Base-by-base conservation (phyloP, 1,284 basidiomycete species). In the Schizophyllum amplum region DNA sequence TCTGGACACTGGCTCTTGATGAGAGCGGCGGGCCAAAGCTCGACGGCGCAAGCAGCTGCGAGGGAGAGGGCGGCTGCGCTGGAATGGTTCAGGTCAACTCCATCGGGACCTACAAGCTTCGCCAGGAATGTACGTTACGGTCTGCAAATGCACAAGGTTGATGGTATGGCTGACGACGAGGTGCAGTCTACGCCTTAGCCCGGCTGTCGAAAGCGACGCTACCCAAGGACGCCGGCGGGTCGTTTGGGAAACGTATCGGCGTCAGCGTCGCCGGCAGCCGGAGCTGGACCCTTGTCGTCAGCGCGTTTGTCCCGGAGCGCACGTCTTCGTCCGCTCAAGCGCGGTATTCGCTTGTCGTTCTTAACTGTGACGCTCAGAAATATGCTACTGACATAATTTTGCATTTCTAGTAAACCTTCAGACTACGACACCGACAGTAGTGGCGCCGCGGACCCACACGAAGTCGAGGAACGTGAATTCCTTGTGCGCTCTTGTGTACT, bases 1-100 rank as follows among this genome's bases (percentile, higher is more conserved):
- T 86, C 83, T 90, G 86, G 86, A 86, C 86, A 62, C 69, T 88
- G 53, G 86, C 83, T 2, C 73, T 86, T 6, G 82, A 87, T 0
- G 57, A 55, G 0, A 76, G 69, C 26, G 86, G 87, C 0, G 70
- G 80, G 21, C 86, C 87, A 0, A 79, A 79, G 62, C 72, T 86
- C 1, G 84, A 87, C 0, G 82, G 84, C 0, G 79, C 83, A 1
- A 72, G 74, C 53, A 87, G 83, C 61, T 88, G 86, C 59, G 33
- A 42, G 2, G 13, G 17, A 9, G 73, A 74, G 6, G 77, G 77
- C 15, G 82, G 83, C 4, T 90, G 86, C 65, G 77, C 86, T 7
- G 79, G 79, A 5, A 73, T 90, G 7, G 83, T 81, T 1, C 81
- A 81, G 20, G 74, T 90, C 55, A 86, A 86, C 64, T 80, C 70